Evolutionary conservation across 1,139 yeast genomes (phyloP).

Genomic region (Kluyveromyces sp.): DNA sequence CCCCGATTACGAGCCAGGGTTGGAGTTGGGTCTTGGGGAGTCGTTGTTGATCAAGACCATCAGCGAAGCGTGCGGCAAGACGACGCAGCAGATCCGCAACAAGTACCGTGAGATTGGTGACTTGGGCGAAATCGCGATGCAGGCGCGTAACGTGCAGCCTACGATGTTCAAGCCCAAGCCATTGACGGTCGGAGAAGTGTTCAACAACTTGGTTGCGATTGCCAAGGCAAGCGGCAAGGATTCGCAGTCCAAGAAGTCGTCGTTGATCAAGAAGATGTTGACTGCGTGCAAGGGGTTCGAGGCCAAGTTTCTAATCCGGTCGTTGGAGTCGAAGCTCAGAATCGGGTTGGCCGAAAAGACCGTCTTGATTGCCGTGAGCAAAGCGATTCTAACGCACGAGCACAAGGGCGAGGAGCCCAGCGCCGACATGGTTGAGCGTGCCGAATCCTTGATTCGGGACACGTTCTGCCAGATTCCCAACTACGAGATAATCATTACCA

Average conservation of each 20-base stretch:
- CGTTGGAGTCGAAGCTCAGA: constrained; percentile 85
- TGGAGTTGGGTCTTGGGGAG: constrained; percentile 91
- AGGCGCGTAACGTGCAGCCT: constrained; percentile 76
- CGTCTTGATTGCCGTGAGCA: constrained; percentile 74
- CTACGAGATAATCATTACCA: constrained; percentile 65
- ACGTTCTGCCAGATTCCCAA: constrained; percentile 91
- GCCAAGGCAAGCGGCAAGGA: constrained; percentile 78
- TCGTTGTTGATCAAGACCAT: constrained; percentile 79
- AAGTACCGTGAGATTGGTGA: constrained; percentile 83
- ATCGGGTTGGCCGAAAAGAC: constrained; percentile 94
- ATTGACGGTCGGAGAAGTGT: constrained; percentile 64
- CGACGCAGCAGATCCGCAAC: constrained; percentile 57
- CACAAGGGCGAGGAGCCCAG: constrained; percentile 23
- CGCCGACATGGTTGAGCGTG: constrained; percentile 40
- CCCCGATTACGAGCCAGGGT: constrained; percentile 83
- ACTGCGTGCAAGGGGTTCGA: constrained; percentile 85
- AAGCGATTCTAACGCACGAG: constrained; percentile 67
- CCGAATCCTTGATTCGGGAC: constrained; percentile 74
- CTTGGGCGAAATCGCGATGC: constrained; percentile 80
- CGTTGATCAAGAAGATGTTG: constrained; percentile 70
- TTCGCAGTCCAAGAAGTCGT: constrained; percentile 71
- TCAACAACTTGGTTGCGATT: constrained; percentile 63
- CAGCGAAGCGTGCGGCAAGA: constrained; percentile 83
- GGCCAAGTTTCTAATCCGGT: constrained; percentile 83
- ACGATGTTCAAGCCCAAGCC: constrained; percentile 91